Conservation (phyloP, 148 eudicot genomes). For the Vaccinium vitisidaea region DNA sequence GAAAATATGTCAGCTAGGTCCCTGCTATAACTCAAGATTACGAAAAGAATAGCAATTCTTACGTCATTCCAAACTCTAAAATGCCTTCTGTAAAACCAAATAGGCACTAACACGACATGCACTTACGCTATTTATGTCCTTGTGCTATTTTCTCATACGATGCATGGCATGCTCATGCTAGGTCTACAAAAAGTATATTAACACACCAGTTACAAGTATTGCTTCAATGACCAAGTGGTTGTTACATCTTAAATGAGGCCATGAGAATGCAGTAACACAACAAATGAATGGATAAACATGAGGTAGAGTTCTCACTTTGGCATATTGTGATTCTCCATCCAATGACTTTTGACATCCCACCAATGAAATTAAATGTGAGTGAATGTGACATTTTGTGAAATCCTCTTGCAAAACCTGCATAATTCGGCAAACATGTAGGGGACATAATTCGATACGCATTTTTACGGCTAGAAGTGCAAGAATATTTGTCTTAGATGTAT, state of each 20-base stretch:
- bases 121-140: not conserved
- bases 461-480: not conserved
- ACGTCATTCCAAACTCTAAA: not conserved
- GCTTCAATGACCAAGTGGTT: slow-evolving; percentile 5
- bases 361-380: slow-evolving; percentile 62
- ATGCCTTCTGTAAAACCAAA: not conserved
- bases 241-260: not conserved
- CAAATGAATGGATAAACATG: not conserved
- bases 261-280: not conserved
- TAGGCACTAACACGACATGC: not conserved
- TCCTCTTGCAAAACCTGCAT: slow-evolving; percentile 84
- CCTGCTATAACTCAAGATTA: not conserved
- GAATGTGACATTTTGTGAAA: slow-evolving; percentile 76
- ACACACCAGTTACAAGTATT: not conserved
- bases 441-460: not conserved
- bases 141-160: not conserved
- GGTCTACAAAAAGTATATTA: not conserved
- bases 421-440: slow-evolving; percentile 1
- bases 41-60: not conserved
- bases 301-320: slow-evolving; percentile 55
- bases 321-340: slow-evolving; percentile 39
- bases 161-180: not conserved
- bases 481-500: not conserved
- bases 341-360: slow-evolving; percentile 42
- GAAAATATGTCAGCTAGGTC: not conserved